Evolutionary conservation across 306 rosid genomes (phyloP).

Genomic region (Medicago truncatula): MtrunA17r5.0-ANR NC_053049.1:2263001-2263500

Average conservation of each 20-base stretch:
- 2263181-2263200: constrained; percentile 66
- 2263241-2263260: constrained; percentile 83
- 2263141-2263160: constrained; percentile 74
- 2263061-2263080: constrained; percentile 71
- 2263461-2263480: constrained; percentile 80
- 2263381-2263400: constrained; percentile 49
- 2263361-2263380: constrained; percentile 66
- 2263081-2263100: constrained; percentile 61
- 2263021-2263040: constrained; percentile 89
- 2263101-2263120: constrained; percentile 65
- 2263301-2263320: constrained; percentile 71
- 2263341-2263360: constrained; percentile 51
- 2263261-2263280: constrained; percentile 86
- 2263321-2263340: constrained; percentile 59
- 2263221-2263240: constrained; percentile 70
- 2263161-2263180: constrained; percentile 65
- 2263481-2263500: constrained; percentile 82
- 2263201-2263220: constrained; percentile 58
- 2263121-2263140: constrained; percentile 90
- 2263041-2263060: constrained; percentile 65
- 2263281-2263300: constrained; percentile 63
- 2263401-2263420: constrained; percentile 64
- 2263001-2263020: constrained; percentile 87
- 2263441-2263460: constrained; percentile 61
- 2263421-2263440: constrained; percentile 72